A percentile compares a stretch with the other conserved stretches of the same genome.
phyloP scores from a whole-genome alignment of 371 early-diverging fungal genomes.

The Paramicrosporidium saccamoebae region DNA sequence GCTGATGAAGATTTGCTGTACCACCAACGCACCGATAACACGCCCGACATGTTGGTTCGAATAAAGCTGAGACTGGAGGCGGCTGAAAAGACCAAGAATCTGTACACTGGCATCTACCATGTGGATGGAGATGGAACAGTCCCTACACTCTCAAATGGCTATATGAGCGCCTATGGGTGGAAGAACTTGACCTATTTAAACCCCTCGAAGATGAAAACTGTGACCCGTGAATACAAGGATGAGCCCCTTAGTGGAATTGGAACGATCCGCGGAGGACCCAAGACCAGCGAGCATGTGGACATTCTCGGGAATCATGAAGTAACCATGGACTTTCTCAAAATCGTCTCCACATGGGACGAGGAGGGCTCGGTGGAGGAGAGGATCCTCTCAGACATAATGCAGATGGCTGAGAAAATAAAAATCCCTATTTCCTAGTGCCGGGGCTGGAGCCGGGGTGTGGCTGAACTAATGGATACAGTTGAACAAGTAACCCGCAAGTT shows the following conservation, averaged over 20 bases:
- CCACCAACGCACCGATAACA: too few relatives aligned
- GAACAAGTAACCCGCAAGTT: too few relatives aligned
- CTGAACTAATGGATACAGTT: too few relatives aligned
- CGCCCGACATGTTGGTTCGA: too few relatives aligned
- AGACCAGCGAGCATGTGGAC: constrained; percentile 59
- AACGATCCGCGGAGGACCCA: constrained; percentile 41
- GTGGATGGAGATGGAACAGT: constrained; percentile 58
- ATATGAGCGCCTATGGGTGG: constrained; percentile 79
- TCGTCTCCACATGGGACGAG: constrained; percentile 6
- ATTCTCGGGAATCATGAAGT: constrained; percentile 37
- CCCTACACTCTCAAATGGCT: constrained; percentile 50
- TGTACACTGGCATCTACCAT: constrained; percentile 13
- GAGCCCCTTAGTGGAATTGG: constrained; percentile 11
- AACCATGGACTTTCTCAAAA: constrained; percentile 8
- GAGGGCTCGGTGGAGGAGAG: constrained; percentile 4
- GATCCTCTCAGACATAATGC: constrained; percentile 5
- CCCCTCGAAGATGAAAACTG: constrained; percentile 30
- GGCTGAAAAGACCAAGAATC: too few relatives aligned
- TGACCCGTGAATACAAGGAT: constrained; percentile 40
- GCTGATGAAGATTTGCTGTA: too few relatives aligned
- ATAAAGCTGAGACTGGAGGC: too few relatives aligned
- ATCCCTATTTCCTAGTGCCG: too few relatives aligned
- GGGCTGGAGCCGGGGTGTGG: too few relatives aligned
- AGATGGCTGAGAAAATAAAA: neutral
- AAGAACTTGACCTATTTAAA: constrained; percentile 28